Base-by-base conservation (phyloP, 345 rosid species). In the Durio zibethinus region DNA sequence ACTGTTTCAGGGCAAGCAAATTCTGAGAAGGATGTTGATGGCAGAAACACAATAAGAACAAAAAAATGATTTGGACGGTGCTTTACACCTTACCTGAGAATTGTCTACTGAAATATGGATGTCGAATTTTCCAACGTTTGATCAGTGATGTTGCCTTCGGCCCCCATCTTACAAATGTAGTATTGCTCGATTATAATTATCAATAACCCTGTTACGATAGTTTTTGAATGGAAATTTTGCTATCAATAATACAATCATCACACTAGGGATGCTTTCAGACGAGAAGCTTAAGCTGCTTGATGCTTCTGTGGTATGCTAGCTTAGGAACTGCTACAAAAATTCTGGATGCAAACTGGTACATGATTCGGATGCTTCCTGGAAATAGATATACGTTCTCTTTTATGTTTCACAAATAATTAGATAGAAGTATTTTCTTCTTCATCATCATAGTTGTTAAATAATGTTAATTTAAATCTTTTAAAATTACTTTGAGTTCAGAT, bases 1-100 rank as follows among this genome's bases (percentile, higher is more conserved):
- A 23, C 54, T 10, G 1, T 77, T 78, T 52, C 80, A 54, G 84
- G 82, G 63, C 31, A 56, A 75, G 63, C 57, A 60, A 61, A 23
- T 45, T 52, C 35, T 10, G 73, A 59, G 27, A 11, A 11, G 64
- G 63, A 54, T 36, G 70, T 64, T 66, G 74, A 52, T 8, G 38
- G 61, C 29, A 36, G 64, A 23, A 12, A 20, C 57, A 7, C 68
- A 48, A 70, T 47, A 35, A 16, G 4, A 52, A 7, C 68, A 48
- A 70, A 59, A 35, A 16, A 7, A 52, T 27, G 29, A 31, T 1
- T 52, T 40, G 23, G 7, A 33, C 36, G 18, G 43, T 20, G 12
- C 29, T 59, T 54, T 18, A 15, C 48, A 36, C 15, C 21, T 14
- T 61, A 31, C 21, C 25, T 0, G 12, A 50, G 53, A 42, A 56